Base-by-base conservation (phyloP, 352 stramenopile species). In the Albugo laibachii region DNA sequence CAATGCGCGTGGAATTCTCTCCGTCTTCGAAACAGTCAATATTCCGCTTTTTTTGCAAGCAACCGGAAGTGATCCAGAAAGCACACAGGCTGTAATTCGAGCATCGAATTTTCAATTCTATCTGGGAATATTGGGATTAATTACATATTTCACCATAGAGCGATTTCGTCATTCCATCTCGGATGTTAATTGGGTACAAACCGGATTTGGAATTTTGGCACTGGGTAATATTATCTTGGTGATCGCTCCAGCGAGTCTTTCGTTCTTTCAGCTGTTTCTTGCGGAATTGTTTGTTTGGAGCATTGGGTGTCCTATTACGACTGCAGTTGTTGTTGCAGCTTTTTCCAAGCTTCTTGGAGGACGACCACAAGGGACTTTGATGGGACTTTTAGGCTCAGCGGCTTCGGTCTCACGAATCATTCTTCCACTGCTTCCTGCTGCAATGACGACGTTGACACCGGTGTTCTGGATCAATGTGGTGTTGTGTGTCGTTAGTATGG, bases 21-120 rank as follows among this genome's bases (percentile, higher is more conserved):
- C 68, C 3, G 61, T 83, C 11, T 83, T 80, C 40, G 70, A 83
- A 58, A 80, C 68, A n/a, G 61, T 80, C 18, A 80, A 80, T 52
- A 59, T 80, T 11, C 63, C 68, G 40, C 50, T 80, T 3, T 83
- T 78, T 41, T 39, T 73, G 18, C 47, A 63, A 21, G 50, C 62
- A 20, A 69, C 69, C 10, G 62, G 64, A 35, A 51, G 49, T 0
- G 50, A 66, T 13, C 40, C 59, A 13, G 55, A 43, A 1, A 65
- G 57, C 3, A 42, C 60, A 8, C 3, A 43, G 8, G 47, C 27
- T 10, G 47, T 52, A 5, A 27, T 27, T 1, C 55, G 56, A 2
- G 65, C 69, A 0, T 67, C 69, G 2, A 46, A 52, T 1, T 82
- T 80, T 44, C 71, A 77, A 44, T 66, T 80, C 14, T 31, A 52